Evolutionary conservation across 2,329 filamentous ascomycete species (phyloP).

Genomic region (Blastomyces gilchristii): DNA sequence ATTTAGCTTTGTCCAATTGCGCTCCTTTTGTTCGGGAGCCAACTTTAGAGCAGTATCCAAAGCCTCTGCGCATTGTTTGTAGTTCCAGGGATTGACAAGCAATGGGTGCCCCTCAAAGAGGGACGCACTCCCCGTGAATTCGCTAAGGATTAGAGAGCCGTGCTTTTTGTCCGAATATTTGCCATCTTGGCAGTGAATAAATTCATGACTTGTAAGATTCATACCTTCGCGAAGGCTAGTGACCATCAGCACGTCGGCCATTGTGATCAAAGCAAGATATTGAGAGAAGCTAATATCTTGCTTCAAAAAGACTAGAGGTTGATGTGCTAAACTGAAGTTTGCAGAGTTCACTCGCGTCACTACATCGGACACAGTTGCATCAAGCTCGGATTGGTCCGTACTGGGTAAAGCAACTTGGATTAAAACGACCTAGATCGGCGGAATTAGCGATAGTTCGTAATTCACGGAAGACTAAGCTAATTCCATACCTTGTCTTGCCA

Average conservation of each 20-base stretch:
- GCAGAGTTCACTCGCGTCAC: slow-evolving; percentile 87
- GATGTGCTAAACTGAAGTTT: slow-evolving; percentile 70
- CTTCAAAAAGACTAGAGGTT: slow-evolving; percentile 85
- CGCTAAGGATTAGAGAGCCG: slow-evolving; percentile 81
- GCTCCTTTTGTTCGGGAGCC: slow-evolving; percentile 59
- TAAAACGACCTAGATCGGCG: slow-evolving; percentile 56
- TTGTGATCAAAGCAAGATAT: slow-evolving; percentile 81
- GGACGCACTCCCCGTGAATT: slow-evolving; percentile 86
- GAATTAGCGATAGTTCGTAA: background rate
- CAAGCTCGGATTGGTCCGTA: slow-evolving; percentile 76
- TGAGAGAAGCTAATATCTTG: slow-evolving; percentile 90
- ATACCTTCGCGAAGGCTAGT: slow-evolving; percentile 93
- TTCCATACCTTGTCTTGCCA: slow-evolving; percentile 61
- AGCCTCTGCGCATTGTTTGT: slow-evolving; percentile 73
- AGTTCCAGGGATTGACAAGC: slow-evolving; percentile 91
- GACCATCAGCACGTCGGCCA: slow-evolving; percentile 87
- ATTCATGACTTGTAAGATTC: slow-evolving; percentile 94
- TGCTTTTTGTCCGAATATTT: slow-evolving; percentile 63
- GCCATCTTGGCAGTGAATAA: slow-evolving; percentile 85
- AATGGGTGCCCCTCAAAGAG: slow-evolving; percentile 74
- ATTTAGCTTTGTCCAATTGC: slow-evolving; percentile 64
- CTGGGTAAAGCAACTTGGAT: slow-evolving; percentile 91
- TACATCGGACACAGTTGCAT: slow-evolving; percentile 83
- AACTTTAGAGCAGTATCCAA: slow-evolving; percentile 79
- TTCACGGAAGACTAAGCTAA: background rate